phyloP scores from a whole-genome alignment of 768 basidiomycete genomes.

The Agaricus bisporus region DNA sequence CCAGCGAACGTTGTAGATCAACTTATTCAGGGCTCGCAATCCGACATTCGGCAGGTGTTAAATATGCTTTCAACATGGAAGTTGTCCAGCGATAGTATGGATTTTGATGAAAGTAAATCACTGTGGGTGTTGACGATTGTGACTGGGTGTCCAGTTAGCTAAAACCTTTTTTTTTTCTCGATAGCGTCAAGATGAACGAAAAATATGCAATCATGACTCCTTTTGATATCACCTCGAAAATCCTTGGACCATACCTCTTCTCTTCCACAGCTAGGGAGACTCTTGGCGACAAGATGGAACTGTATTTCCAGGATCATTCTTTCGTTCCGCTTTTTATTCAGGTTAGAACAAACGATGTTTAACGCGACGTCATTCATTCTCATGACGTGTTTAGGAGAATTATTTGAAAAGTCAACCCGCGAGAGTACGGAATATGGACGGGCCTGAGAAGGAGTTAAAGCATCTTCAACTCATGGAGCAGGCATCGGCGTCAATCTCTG shows the following conservation, averaged over 20 bases:
- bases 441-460: slow-evolving; percentile 61
- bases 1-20: slow-evolving; percentile 89
- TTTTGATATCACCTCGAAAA: slow-evolving; percentile 84
- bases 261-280: slow-evolving; percentile 75
- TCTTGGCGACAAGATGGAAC: slow-evolving; percentile 86
- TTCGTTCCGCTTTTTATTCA: slow-evolving; percentile 95
- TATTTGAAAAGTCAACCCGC: slow-evolving; percentile 84
- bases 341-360: slow-evolving; percentile 30
- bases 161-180: background rate
- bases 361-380: background rate
- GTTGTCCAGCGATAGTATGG: slow-evolving; percentile 72
- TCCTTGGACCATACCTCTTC: slow-evolving; percentile 90
- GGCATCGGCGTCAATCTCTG: slow-evolving; percentile 90
- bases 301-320: slow-evolving; percentile 94
- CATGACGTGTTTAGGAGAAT: slow-evolving; percentile 62
- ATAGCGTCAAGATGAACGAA: slow-evolving; percentile 82
- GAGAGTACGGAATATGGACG: slow-evolving; percentile 46
- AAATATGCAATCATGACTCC: slow-evolving; percentile 89
- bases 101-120: slow-evolving; percentile 88
- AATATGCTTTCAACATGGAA: slow-evolving; percentile 99
- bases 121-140: slow-evolving; percentile 50
- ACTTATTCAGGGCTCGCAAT: slow-evolving; percentile 81
- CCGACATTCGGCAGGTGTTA: slow-evolving; percentile 94
- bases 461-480: slow-evolving; percentile 77
- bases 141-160: background rate